Evolutionary conservation across 331 rosid species (phyloP), one percentile per base, ranked within the genome.

Genomic region (Spiraea crenata): DNA sequence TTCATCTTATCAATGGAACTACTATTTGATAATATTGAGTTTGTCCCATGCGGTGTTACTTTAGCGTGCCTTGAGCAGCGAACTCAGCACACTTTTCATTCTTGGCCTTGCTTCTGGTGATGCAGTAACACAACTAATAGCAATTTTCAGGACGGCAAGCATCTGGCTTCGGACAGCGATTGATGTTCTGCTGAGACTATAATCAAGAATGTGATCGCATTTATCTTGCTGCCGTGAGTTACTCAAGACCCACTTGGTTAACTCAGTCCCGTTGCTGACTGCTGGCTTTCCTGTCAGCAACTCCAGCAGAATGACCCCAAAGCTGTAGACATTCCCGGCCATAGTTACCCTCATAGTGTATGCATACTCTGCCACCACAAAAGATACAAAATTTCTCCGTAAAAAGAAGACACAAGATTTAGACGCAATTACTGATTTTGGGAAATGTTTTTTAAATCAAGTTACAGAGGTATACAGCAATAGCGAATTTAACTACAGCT

Each of bases 291-390:
- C 99, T 0, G 96, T 89, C 59, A 93, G 73, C 80, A 93, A 82
- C 46, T 91, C 99, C 4, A 91, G 92, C 56, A 90, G 85, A 66
- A 91, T 61, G 34, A 93, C 99, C 31, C 96, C 96, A 3, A 83
- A 93, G 82, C 97, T 93, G 74, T 93, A 93, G 15, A 93, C 84
- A 58, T 90, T 90, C 39, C 91, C 97, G 5, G 97, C 88, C 51
- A 40, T 66, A 46, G 98, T 87, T 19, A 90, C 87, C 64, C 83
- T 80, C 98, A 90, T 90, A 40, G 91, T 89, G 87, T 90, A 93
- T 41, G 96, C 97, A 80, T 93, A 93, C 84, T 93, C 98, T 90
- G 90, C 78, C 47, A 78, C 70, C 57, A 74, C 70, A 74, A 57
- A 74, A 48, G 63, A 63, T 25, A 25, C 1, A 25, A 25, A 2